A percentile compares a stretch with the other conserved stretches of the same genome.
Evolutionary conservation across 768 basidiomycete genomes (phyloP).

Genomic region (Russula compacta): DNA sequence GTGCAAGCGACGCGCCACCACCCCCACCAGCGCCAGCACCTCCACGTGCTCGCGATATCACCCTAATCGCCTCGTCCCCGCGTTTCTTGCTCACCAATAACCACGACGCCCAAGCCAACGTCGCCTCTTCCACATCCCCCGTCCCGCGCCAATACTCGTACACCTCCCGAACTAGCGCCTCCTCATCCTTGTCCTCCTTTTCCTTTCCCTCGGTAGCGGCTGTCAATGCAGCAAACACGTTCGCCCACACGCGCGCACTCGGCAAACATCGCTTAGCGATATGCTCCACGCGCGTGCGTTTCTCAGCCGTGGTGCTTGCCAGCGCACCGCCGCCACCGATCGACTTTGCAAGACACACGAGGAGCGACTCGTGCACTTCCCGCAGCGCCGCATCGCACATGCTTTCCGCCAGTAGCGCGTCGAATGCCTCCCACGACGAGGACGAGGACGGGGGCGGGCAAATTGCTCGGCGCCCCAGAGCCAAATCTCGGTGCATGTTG

Average conservation of each 20-base stretch:
- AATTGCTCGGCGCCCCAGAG: constrained; percentile 39
- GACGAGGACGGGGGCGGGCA: not conserved
- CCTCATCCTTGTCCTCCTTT: constrained; percentile 5
- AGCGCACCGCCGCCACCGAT: constrained; percentile 21
- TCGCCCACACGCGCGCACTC: constrained; percentile 36
- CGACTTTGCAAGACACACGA: constrained; percentile 37
- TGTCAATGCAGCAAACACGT: constrained; percentile 30
- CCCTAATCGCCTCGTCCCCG: constrained; percentile 28
- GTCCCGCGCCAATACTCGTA: constrained; percentile 38
- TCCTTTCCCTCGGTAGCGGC: not conserved
- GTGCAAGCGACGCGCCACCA: constrained; percentile 23
- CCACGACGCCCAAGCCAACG: constrained; percentile 41
- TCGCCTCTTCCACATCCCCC: constrained; percentile 31
- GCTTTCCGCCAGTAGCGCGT: constrained; percentile 12
- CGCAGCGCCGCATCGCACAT: constrained; percentile 11
- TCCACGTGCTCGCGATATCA: constrained; percentile 30
- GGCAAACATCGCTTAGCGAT: constrained; percentile 36
- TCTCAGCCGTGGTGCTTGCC: constrained; percentile 16
- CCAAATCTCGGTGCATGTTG: constrained; percentile 38
- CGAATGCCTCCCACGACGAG: constrained; percentile 5
- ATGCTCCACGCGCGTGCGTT: constrained; percentile 29
- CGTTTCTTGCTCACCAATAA: constrained; percentile 26
- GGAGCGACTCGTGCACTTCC: constrained; percentile 37
- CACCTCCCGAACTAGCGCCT: constrained; percentile 28
- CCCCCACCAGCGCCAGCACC: constrained; percentile 24